Conservation (phyloP, 208 protist genomes). For the Crithidia expoeki region DNA sequence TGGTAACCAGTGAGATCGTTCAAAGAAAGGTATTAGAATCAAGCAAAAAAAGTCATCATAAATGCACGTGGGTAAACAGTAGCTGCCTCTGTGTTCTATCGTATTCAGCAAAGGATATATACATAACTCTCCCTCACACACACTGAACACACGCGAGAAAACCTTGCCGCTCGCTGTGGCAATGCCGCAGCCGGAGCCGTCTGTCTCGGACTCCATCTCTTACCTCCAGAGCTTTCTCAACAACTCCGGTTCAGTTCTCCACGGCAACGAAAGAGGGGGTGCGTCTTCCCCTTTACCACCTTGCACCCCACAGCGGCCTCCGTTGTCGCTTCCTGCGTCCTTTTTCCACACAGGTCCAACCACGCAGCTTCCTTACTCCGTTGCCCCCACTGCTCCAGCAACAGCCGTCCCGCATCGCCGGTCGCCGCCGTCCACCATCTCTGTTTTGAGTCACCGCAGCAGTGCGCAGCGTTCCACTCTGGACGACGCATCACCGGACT, state of each 20-base stretch:
- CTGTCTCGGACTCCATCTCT: slow-evolving; percentile 38
- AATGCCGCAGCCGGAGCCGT: slow-evolving; percentile 19
- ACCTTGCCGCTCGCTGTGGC: background rate
- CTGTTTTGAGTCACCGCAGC: slow-evolving; percentile 11
- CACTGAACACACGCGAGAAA: no score
- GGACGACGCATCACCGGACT: background rate
- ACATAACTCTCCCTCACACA: no score
- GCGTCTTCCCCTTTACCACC: background rate
- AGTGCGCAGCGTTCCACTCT: background rate
- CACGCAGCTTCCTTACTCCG: background rate
- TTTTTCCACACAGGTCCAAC: background rate
- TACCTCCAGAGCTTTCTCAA: slow-evolving; percentile 35
- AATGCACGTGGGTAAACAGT: no score
- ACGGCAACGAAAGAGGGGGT: background rate
- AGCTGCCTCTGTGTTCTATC: no score
- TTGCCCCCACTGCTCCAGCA: background rate
- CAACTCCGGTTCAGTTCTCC: background rate
- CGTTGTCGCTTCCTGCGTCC: slow-evolving; percentile 3
- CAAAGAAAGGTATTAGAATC: no score
- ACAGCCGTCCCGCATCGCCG: background rate
- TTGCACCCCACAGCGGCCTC: no score
- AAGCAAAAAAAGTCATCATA: no score
- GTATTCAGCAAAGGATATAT: no score
- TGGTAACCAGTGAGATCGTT: no score
- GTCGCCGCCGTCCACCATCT: slow-evolving; percentile 14